Evolutionary conservation across 257 asterid genomes (phyloP), one percentile per base, ranked within the genome.

Genomic region (Solanum neorickii): DNA sequence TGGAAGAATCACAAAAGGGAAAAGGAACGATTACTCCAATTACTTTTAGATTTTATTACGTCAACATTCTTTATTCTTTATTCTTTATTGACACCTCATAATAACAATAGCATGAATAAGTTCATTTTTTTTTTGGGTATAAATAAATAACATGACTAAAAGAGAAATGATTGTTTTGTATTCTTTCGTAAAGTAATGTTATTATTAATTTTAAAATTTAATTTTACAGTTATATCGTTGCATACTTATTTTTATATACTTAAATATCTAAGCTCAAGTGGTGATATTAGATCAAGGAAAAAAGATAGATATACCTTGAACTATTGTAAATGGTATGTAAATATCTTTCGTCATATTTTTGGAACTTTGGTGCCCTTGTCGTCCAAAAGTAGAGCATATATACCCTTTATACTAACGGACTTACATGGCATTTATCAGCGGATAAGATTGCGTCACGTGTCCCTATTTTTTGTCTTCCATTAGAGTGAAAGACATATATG

Each of bases 1-100:
- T 39, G 90, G 89, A 39, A 87, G 87, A 80, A 73, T 91, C 12
- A 84, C 83, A 44, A 83, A 85, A 46, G 92, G 90, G 33, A 70
- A 86, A 90, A 39, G 46, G 41, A 77, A 86, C 86, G 46, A 75
- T 23, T 88, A 91, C 9, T 3, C 42, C 77, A 39, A 66, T 23
- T 37, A 18, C 59, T 3, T 31, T 5, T 84, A 84, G 86, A 23
- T 49, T 49, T 49, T 49, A 49, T 16, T 49, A 21, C 42, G 20
- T 74, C 52, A 27, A 5, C 82, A 39, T 74, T 75, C 56, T 75
- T 39, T 75, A 39, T 75, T 33, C 46, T 72, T 72, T 72, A 3
- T 31, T 72, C 44, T 72, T 72, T 72, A 3, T 31, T 72, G 78
- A 33, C 20, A 21, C 56, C 21, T 74, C 31, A 20, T 37, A 11